Percentiles rank a stretch among this genome's conserved stretches.
These are phyloP conservation scores for Melampsora larici-populina DNA, from an alignment of 1,284 basidiomycete genomes.

Conservation along the genomic window DNA sequence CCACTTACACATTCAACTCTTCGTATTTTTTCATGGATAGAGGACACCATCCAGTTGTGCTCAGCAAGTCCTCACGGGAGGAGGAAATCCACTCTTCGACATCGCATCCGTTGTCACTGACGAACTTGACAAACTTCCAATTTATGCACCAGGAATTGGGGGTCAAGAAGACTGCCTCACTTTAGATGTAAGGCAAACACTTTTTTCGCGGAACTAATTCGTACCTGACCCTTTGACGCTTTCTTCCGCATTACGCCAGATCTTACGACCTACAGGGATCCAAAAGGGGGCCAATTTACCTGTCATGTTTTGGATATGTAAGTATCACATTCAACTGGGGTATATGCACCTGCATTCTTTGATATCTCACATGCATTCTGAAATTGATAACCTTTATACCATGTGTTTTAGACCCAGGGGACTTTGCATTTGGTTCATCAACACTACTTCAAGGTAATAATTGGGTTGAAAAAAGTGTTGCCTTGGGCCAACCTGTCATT, in stretches of 20 bases:
- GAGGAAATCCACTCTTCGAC: neutral
- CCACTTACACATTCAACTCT: no score
- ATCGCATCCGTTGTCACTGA: neutral
- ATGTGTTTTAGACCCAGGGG: neutral
- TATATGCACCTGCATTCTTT: no score
- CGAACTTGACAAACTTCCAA: neutral
- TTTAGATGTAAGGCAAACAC: neutral
- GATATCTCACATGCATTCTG: neutral
- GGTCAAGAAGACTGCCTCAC: conserved; percentile 5
- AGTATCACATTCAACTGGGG: no score
- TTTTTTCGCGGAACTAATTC: no score
- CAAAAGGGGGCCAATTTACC: neutral
- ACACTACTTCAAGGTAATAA: neutral
- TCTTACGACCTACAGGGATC: neutral
- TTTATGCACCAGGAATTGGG: no score
- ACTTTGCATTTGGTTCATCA: neutral
- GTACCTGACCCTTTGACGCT: neutral
- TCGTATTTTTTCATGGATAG: neutral
- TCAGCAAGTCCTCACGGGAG: neutral
- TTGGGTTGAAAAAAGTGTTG: neutral
- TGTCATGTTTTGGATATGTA: no score
- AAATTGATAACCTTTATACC: neutral
- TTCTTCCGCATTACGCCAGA: neutral
- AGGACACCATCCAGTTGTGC: neutral
- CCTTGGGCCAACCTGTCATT: neutral